Base-by-base conservation (phyloP, 2,329 filamentous ascomycete species). In the Diaporthe destruens region DNA sequence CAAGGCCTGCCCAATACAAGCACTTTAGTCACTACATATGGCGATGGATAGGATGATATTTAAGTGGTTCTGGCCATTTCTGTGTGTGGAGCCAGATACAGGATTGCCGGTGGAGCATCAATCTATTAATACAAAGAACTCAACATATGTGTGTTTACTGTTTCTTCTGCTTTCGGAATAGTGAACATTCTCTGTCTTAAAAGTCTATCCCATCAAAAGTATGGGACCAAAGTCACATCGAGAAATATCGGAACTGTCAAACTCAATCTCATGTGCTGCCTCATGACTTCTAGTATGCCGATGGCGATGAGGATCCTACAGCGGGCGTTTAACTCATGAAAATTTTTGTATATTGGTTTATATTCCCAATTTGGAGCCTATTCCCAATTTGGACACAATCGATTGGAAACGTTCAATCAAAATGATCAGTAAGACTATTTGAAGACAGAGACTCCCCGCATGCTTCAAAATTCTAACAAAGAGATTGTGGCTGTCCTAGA, bases 11-110 rank as follows among this genome's bases (percentile, higher is more conserved):
- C 18, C 12, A 2, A 20, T 47, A 20, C 7, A 8, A 20, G 39
- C 16, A 14, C 12, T 42, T 42, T 12, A 2, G 44, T 47, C 18
- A 20, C 16, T 8, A 20, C 0, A 12, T 39, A 39, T 39, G 36
- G 36, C 36, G 20, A 47, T 84, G 87, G 74, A 85, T 91, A 20
- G n/a, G 20, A n/a, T 23, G 2, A 49, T 20, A 49, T 23, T 4
- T 11, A n/a, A 49, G 44, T 8, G 44, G 20, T 8, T 23, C 44
- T 49, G 44, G 14, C 20, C 7, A 23, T 49, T 49, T 11, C 8
- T 49, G 36, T 20, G 42, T 20, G 7, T 6, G 18, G 20, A 47
- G 8, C 20, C 7, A 47, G 44, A 9, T 47, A 49, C 20, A 49
- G 20, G n/a, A 23, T 11, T 23, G 20, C 20, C 2, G 12, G 4